These are phyloP conservation scores for Fusarium acutatum DNA, from an alignment of 2,329 filamentous ascomycete genomes.

Conservation along the genomic window DNA sequence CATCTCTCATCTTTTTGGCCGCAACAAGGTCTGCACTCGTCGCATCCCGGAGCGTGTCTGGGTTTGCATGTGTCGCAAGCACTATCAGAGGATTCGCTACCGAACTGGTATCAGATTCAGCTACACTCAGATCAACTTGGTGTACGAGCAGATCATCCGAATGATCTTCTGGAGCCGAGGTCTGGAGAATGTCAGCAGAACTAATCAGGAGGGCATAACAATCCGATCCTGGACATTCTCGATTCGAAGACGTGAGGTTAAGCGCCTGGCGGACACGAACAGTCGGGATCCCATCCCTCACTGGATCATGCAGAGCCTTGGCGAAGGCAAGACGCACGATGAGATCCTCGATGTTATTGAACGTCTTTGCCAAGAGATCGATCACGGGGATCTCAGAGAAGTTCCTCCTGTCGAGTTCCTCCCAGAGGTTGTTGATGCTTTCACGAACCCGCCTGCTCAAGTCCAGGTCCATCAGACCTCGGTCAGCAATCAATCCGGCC, in stretches of 20 bases:
- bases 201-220: conserved; percentile 43
- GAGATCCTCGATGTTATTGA: conserved; percentile 59
- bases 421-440: conserved; percentile 59
- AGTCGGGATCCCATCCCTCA: conserved; percentile 36
- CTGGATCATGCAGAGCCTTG: conserved; percentile 60
- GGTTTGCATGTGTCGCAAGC: conserved; percentile 82
- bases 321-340: conserved; percentile 56
- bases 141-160: conserved; percentile 68
- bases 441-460: conserved; percentile 32
- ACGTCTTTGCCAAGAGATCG: conserved; percentile 56
- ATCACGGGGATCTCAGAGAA: conserved; percentile 51
- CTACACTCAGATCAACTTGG: conserved; percentile 69
- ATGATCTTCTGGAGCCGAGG: conserved; percentile 70
- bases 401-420: conserved; percentile 69
- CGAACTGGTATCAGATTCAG: conserved; percentile 70
- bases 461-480: conserved; percentile 20
- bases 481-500: conserved; percentile 5
- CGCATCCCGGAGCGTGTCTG: conserved; percentile 74
- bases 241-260: conserved; percentile 71
- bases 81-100: conserved; percentile 81
- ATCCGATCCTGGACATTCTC: conserved; percentile 66
- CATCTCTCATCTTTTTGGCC: conserved; percentile 82
- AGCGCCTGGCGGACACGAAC: conserved; percentile 55
- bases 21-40: conserved; percentile 81
- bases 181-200: conserved; percentile 49